phyloP scores from a whole-genome alignment of 176 grass and related monocot species.

The Avena eriantha region DNA sequence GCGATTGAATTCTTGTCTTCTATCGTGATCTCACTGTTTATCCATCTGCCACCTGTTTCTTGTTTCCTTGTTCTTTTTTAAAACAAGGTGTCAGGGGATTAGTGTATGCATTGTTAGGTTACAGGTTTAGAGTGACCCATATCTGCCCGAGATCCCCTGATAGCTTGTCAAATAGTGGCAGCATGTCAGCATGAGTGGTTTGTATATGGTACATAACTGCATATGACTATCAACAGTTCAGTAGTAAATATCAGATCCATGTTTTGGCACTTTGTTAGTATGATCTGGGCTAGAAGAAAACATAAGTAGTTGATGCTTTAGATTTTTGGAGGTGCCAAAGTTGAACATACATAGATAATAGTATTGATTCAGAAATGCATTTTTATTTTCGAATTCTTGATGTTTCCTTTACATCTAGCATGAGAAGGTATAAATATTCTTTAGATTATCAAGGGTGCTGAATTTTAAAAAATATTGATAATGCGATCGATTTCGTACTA shows the following conservation, averaged over 20 bases:
- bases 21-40: constrained; percentile 47
- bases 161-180: constrained; percentile 29
- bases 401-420: constrained; percentile 3
- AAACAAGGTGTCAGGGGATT: neutral
- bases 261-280: constrained; percentile 3
- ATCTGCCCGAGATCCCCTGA: constrained; percentile 31
- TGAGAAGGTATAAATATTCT: neutral
- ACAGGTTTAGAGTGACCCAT: constrained; percentile 19
- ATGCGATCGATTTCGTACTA: neutral
- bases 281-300: constrained; percentile 9
- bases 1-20: constrained; percentile 46
- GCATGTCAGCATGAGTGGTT: constrained; percentile 13
- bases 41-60: constrained; percentile 40
- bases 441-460: neutral
- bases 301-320: constrained; percentile 2
- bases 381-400: neutral
- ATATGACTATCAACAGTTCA: neutral
- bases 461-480: constrained; percentile 23
- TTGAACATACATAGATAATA: constrained; percentile 18
- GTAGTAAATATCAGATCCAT: constrained; percentile 14
- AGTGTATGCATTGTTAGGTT: constrained; percentile 40
- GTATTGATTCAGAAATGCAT: constrained; percentile 24
- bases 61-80: constrained; percentile 35
- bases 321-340: constrained; percentile 4
- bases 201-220: neutral